Conservation (phyloP, 352 stramenopile genomes). For the Blastocystis hominis region DNA sequence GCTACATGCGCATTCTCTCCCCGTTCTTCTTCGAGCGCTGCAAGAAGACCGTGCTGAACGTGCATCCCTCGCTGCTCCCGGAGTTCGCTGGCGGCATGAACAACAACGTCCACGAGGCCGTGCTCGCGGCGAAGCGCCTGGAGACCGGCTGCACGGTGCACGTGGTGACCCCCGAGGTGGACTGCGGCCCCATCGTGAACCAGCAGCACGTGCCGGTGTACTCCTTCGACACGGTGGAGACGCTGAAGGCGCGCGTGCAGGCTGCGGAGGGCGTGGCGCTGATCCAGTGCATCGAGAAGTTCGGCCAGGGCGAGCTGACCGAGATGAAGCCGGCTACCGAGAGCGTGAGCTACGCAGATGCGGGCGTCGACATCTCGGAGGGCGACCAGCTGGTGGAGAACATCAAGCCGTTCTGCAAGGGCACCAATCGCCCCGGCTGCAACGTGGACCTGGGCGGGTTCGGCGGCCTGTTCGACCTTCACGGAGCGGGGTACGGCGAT, state of each 20-base stretch:
- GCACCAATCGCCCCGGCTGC: slow-evolving; percentile 82
- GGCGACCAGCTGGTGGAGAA: slow-evolving; percentile 85
- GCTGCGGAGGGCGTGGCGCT: slow-evolving; percentile 86
- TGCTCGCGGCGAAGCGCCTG: slow-evolving; percentile 85
- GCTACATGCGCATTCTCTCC: slow-evolving; percentile 98
- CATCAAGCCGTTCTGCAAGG: slow-evolving; percentile 96
- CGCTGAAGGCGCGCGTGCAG: slow-evolving; percentile 91
- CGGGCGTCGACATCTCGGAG: slow-evolving; percentile 93
- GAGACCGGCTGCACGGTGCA: slow-evolving; percentile 95
- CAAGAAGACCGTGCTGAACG: slow-evolving; percentile 76
- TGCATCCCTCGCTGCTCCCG: slow-evolving; percentile 94
- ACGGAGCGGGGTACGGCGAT: slow-evolving; percentile 84
- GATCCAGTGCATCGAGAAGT: slow-evolving; percentile 71
- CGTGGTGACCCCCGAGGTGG: slow-evolving; percentile 89
- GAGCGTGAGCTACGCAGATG: slow-evolving; percentile 89
- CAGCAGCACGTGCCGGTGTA: slow-evolving; percentile 84
- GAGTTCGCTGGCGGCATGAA: slow-evolving; percentile 99
- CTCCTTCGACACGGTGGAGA: slow-evolving; percentile 79
- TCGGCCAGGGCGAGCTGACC: slow-evolving; percentile 60
- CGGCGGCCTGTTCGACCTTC: slow-evolving; percentile 90
- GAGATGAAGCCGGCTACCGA: slow-evolving; percentile 61
- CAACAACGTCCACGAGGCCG: slow-evolving; percentile 88
- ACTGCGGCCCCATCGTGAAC: slow-evolving; percentile 90
- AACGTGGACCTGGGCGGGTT: slow-evolving; percentile 91
- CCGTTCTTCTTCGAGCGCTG: slow-evolving; percentile 84